Evolutionary conservation across 176 grass and related monocot genomes (phyloP).

Genomic region (Zoysia pacifica): DNA sequence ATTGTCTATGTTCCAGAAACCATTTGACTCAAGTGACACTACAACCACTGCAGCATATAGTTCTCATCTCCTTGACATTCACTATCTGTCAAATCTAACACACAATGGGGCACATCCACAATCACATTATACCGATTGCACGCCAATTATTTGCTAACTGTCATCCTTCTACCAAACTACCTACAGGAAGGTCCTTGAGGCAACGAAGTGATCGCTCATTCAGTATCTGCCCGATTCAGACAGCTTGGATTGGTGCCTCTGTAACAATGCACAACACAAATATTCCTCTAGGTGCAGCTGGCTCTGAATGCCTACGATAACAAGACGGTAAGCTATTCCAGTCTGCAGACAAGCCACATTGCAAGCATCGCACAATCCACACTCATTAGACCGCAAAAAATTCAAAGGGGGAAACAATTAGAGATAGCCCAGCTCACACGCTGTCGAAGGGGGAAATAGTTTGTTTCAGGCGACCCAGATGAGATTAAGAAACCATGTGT

Average conservation of each 20-base stretch:
- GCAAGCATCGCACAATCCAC: background rate
- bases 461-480: background rate
- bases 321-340: conserved; percentile 7
- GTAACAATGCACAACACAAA: background rate
- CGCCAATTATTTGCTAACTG: background rate
- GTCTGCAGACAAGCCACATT: conserved; percentile 4
- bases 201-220: background rate
- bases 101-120: background rate
- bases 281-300: background rate
- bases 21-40: conserved; percentile 1
- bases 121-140: background rate
- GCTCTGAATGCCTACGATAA: background rate
- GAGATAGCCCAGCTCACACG: conserved; percentile 57
- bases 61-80: background rate
- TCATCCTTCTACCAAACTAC: background rate
- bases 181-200: background rate
- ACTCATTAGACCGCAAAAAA: background rate
- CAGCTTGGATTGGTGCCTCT: background rate
- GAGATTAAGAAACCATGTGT: background rate
- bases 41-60: background rate
- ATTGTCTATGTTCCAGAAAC: background rate
- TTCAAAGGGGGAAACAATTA: background rate
- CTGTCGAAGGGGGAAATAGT: conserved; percentile 53
- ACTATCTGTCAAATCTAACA: background rate
- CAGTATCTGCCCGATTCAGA: background rate